These are phyloP conservation scores for Globisporangium viniferum DNA, from an alignment of 352 stramenopile genomes.

Conservation along the genomic window DNA sequence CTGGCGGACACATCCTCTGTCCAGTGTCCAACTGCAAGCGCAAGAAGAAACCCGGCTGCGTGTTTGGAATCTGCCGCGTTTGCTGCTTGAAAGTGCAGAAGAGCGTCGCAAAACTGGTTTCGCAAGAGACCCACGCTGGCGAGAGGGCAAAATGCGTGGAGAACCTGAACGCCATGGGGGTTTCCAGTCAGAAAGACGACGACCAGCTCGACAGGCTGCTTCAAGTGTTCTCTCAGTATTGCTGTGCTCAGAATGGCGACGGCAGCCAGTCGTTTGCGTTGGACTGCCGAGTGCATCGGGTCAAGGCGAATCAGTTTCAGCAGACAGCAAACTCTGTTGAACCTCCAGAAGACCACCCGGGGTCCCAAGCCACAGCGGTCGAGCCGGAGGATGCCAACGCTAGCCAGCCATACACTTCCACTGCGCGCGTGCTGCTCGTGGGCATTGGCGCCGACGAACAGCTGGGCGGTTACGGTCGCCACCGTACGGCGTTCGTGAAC, in stretches of 20 bases:
- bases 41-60: constrained; percentile 43
- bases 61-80: constrained; percentile 38
- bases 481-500: constrained; percentile 83
- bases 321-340: neutral
- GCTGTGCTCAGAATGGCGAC: neutral
- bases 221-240: constrained; percentile 10
- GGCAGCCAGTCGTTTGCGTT: neutral
- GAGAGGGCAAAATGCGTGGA: constrained; percentile 13
- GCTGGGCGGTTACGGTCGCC: constrained; percentile 93
- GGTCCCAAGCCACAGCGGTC: neutral
- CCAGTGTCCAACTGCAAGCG: constrained; percentile 36
- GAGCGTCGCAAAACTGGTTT: constrained; percentile 15
- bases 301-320: constrained; percentile 10
- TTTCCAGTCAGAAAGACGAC: constrained; percentile 13
- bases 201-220: constrained; percentile 19
- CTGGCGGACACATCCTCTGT: constrained; percentile 18
- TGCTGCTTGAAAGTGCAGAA: constrained; percentile 57
- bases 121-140: constrained; percentile 6
- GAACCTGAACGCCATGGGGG: constrained; percentile 31
- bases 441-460: constrained; percentile 96
- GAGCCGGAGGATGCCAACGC: neutral
- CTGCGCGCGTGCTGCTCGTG: constrained; percentile 79
- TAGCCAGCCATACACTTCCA: constrained; percentile 32
- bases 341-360: neutral
- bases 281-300: constrained; percentile 34